Evolutionary conservation across 306 rosid species (phyloP), one percentile per base, ranked within the genome.

Genomic region (Vigna radiata): DNA sequence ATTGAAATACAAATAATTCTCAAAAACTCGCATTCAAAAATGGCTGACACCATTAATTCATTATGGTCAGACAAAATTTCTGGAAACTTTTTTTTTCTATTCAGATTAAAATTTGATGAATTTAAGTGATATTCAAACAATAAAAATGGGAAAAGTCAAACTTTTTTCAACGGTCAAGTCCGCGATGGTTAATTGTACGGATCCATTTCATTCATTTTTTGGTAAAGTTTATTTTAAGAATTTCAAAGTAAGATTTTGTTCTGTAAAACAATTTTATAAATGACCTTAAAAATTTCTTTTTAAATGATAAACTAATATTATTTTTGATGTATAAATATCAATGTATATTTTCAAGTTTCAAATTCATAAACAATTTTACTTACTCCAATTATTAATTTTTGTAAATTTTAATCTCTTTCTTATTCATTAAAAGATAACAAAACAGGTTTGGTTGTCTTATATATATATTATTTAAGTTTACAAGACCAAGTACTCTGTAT

Each of bases 401-500:
- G 7, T 0, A 36, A 36, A 1, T 36, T 36, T 36, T 6, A 36
- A 36, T 2, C 7, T 36, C 41, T 7, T 6, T 7, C 41, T 33
- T 33, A 5, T 33, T 25, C 5, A 33, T 33, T 33, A 33, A 33
- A 33, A 33, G 7, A 5, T 4, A 33, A 33, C 37, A 33, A 33
- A 33, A 33, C 4, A 33, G 37, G 37, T 6, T 33, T 33, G 37
- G 37, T 29, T 29, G 3, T 29, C 27, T 25, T 25, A 2, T 25
- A 25, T 25, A 25, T 25, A 25, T 25, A 23, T 23, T 27, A 29
- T 29, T 29, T 29, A 29, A 60, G 43, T 27, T 31, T 31, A 17
- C 23, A 41, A 7, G 68, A 48, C 19, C 49, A 29, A 14, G 60
- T 55, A 7, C 81, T 17, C 5, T 25, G 81, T 47, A 75, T 13